Evolutionary conservation across 2,329 filamentous ascomycete genomes (phyloP), one percentile per base, ranked within the genome.

Genomic region (Fusarium sp.): DNA sequence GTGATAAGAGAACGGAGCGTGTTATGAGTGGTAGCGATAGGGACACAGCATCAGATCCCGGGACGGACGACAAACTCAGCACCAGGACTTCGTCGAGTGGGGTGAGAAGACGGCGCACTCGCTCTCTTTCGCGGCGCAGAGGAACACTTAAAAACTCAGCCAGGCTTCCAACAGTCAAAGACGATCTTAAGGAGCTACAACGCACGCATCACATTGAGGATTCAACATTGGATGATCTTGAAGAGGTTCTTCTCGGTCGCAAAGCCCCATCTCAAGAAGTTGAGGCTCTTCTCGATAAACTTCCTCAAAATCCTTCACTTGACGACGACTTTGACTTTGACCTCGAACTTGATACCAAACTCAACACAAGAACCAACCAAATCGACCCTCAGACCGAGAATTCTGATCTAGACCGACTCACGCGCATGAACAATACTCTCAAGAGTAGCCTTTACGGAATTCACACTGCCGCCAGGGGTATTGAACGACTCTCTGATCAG

Each of bases 141-240:
- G 80, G 76, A n/a, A 82, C 84, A 13, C 74, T 88, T 36, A 80
- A 81, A 65, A 89, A 89, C 77, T 85, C 87, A 5, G 84, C 84
- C 53, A 85, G 81, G 59, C 85, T 82, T 5, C 83, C 85, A 3
- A 86, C 84, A 3, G 87, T 87, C 54, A 85, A 81, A 56, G 86
- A 88, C 58, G 87, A 90, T 68, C 77, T 89, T 28, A 78, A 83
- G 28, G 83, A 86, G 51, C 84, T 90, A 45, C 82, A 87, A 65
- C 81, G 81, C 17, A 79, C 78, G 44, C 83, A 88, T 70, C 82
- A 88, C 54, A 84, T 88, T 26, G 87, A 89, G 18, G 87, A 89
- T 70, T 87, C 86, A 2, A 89, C 87, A 1, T 75, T 88, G n/a
- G 87, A 89, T 48, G 85, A 89, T 63, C 79, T 89, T 31, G 86